Evolutionary conservation across 2,329 filamentous ascomycete genomes (phyloP), one percentile per base, ranked within the genome.

Genomic region (Dactylellina leptospora): DNA sequence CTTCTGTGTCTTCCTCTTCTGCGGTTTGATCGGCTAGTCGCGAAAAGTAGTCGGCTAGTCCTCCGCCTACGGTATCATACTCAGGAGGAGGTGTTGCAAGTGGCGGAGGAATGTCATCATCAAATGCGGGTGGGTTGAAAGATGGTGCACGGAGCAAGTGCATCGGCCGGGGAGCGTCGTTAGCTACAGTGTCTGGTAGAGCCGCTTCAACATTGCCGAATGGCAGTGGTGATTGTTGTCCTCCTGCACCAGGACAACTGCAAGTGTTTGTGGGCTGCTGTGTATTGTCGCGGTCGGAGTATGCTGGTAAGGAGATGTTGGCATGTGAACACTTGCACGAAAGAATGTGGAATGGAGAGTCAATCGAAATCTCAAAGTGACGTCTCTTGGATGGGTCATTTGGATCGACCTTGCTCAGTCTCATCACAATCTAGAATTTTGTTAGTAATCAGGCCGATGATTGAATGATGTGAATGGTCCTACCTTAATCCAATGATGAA

Each of bases 401-500:
- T 38, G 88, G 85, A 76, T 96, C 93, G 11, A 90, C 83, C 76
- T 91, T 92, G 27, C 92, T 96, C 48, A 97, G 88, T 56, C 93
- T 89, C 87, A 97, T 91, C 73, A 96, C 92, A 77, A 96, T 92
- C 91, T 93, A 36, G 36, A 40, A 40, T 6, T 40, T 33, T 40
- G 36, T 40, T 40, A 40, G 36, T 6, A 16, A 6, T 40, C 73
- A 23, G 16, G 3, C 30, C 18, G 11, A 23, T 45, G 3, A 45
- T 22, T 18, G 22, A 9, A 8, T 20, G 18, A 20, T 23, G n/a
- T 20, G 20, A 45, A 23, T 20, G 16, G 30, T 77, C 84, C 74
- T 82, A 92, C 91, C 86, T 96, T 96, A 80, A 97, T 96, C 92
- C 92, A 96, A 79, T 97, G 93, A 78, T 91, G 92, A 59, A 97